phyloP scores from a whole-genome alignment of 208 protist species.

The Crithidia brevicula region DNA sequence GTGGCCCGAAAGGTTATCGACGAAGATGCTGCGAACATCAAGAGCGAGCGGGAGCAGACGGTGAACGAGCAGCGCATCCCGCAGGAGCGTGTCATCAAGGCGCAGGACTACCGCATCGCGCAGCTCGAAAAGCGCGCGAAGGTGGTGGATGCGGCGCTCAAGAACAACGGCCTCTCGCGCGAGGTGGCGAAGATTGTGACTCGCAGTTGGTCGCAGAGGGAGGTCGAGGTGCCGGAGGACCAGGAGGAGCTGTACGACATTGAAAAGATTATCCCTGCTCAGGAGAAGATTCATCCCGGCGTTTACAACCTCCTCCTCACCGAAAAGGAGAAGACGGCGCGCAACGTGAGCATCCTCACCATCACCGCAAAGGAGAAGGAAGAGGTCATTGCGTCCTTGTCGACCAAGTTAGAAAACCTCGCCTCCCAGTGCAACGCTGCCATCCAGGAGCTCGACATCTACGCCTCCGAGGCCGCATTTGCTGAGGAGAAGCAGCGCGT shows the following conservation, averaged over 20 bases:
- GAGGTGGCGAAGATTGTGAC: conserved; percentile 66
- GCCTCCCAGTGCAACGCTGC: conserved; percentile 62
- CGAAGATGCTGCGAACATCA: conserved; percentile 58
- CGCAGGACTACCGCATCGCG: conserved; percentile 83
- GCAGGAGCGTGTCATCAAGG: conserved; percentile 88
- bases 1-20: conserved; percentile 56
- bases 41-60: conserved; percentile 53
- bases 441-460: conserved; percentile 78
- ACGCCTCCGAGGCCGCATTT: conserved; percentile 61
- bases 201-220: conserved; percentile 52
- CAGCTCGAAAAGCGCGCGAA: conserved; percentile 77
- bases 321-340: conserved; percentile 73
- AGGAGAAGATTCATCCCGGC: conserved; percentile 85
- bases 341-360: conserved; percentile 72
- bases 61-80: conserved; percentile 62
- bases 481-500: conserved; percentile 75
- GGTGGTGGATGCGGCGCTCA: conserved; percentile 61
- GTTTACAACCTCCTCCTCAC: conserved; percentile 85
- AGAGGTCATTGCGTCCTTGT: conserved; percentile 66
- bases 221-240: conserved; percentile 46
- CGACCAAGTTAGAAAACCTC: conserved; percentile 56
- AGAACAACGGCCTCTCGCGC: conserved; percentile 60
- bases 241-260: conserved; percentile 78
- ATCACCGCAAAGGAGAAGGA: conserved; percentile 80
- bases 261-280: conserved; percentile 79